Conservation (phyloP, 2,329 filamentous ascomycete species). For the Clarireedia paspali region DNA sequence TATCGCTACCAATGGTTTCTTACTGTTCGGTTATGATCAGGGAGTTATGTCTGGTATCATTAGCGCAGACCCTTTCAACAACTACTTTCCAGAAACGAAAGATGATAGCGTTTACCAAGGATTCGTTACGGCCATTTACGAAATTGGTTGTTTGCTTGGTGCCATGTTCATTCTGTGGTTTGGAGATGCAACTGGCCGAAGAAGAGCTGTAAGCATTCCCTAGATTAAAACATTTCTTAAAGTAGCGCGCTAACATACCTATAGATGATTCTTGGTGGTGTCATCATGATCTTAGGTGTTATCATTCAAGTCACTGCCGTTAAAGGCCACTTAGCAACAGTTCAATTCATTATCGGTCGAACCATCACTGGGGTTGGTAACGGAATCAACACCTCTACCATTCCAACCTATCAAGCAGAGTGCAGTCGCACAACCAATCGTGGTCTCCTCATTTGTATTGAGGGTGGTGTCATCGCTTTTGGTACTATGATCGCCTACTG, state of each 20-base stretch:
- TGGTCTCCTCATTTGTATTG: slow-evolving; percentile 42
- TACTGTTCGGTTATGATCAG: slow-evolving; percentile 84
- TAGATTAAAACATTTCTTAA: neutral
- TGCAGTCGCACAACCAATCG: slow-evolving; percentile 34
- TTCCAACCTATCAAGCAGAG: slow-evolving; percentile 60
- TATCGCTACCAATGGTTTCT: slow-evolving; percentile 70
- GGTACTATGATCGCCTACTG: slow-evolving; percentile 83
- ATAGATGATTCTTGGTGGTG: slow-evolving; percentile 46
- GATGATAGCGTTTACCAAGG: slow-evolving; percentile 30
- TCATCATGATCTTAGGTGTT: slow-evolving; percentile 52
- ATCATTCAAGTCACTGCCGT: slow-evolving; percentile 34
- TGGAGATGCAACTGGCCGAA: slow-evolving; percentile 49
- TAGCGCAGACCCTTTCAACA: slow-evolving; percentile 62
- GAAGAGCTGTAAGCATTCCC: slow-evolving; percentile 42
- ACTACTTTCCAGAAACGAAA: slow-evolving; percentile 71
- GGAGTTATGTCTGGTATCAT: slow-evolving; percentile 76
- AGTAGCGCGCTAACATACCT: slow-evolving; percentile 18
- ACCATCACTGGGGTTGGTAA: slow-evolving; percentile 44
- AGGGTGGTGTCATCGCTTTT: slow-evolving; percentile 50
- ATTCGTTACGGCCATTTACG: slow-evolving; percentile 50
- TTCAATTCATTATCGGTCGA: slow-evolving; percentile 48
- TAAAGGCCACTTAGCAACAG: slow-evolving; percentile 32
- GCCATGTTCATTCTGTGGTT: slow-evolving; percentile 39
- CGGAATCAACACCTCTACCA: slow-evolving; percentile 42
- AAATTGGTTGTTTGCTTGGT: slow-evolving; percentile 46